Evolutionary conservation across 2,329 filamentous ascomycete species (phyloP), one percentile per base, ranked within the genome.

Genomic region (Ampelomyces quisqualis): DNA sequence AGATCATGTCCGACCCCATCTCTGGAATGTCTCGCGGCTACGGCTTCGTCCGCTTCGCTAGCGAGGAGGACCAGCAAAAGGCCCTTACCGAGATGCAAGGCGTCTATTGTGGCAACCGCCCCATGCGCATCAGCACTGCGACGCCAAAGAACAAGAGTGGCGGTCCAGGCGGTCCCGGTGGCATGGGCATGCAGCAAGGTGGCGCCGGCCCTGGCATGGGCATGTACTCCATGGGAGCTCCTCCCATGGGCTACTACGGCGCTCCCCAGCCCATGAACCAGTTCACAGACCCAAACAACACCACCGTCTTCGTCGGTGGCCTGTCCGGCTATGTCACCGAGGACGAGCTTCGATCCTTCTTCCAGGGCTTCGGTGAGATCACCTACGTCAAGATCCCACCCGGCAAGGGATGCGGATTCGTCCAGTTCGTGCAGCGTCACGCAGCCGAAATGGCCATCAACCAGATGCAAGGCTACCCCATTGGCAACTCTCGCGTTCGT

Each of bases 391-490:
- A 98, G 84, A 98, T 98, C 45, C 93, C 93, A 38, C 91, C 93
- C 53, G 93, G 93, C 75, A 98, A 98, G 81, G 93, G 93, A 58
- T 98, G 93, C 65, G 93, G 93, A 43, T 98, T 98, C 67, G 93
- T 98, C 45, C 93, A 98, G 73, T 98, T 98, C 61, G 93, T 98
- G 42, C 93, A 98, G 76, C 90, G 93, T 55, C 93, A 98, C 65
- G 93, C 93, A 38, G 93, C 93, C 10, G 93, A 98, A 76, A 98
- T 98, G 93, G 93, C 93, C 57, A 98, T 98, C 80, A 98, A 98
- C 76, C 93, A 98, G 75, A 98, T 98, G 93, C 93, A 98, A 74
- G 93, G 93, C 47, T 98, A 98, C 70, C 93, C 93, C 17, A 98
- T 98, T 63, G 93, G 93, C 40, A 98, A 98, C 79, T 97, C 91